A percentile compares a stretch with the other conserved stretches of the same genome.
These are phyloP conservation scores for Globisporangium viniferum DNA, from an alignment of 352 stramenopile species.

Conservation along the genomic window DNA sequence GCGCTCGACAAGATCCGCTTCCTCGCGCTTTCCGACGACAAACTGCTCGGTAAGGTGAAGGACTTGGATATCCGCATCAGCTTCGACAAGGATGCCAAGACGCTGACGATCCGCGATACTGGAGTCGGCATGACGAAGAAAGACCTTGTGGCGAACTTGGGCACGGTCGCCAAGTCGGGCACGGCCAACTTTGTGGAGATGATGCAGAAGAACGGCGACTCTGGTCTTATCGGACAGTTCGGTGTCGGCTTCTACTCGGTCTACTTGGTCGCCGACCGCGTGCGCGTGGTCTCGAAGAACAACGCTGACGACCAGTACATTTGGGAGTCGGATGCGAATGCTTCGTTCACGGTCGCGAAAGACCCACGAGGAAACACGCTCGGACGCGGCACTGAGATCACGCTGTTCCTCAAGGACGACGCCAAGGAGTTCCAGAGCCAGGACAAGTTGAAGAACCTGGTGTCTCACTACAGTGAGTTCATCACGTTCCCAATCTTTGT, in stretches of 20 bases:
- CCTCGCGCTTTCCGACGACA: constrained; percentile 87
- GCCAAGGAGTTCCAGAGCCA: constrained; percentile 95
- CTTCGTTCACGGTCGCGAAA: constrained; percentile 94
- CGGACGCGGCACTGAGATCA: constrained; percentile 97
- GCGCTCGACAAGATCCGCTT: constrained; percentile 99
- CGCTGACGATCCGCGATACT: constrained; percentile 97
- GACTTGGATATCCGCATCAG: constrained; percentile 97
- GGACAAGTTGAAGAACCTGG: constrained; percentile 93
- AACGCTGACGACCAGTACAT: constrained; percentile 97
- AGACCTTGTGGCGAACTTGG: constrained; percentile 96
- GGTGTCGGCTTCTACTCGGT: constrained; percentile 99
- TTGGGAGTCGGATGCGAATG: constrained; percentile 97
- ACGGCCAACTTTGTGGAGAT: constrained; percentile 99
- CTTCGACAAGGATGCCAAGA: constrained; percentile 94
- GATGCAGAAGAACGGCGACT: constrained; percentile 88
- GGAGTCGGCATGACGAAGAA: constrained; percentile 99
- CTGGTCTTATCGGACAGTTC: constrained; percentile 99
- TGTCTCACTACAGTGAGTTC: constrained; percentile 99
- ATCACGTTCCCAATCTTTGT: constrained; percentile 99
- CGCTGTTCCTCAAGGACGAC: constrained; percentile 98
- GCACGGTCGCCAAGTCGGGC: constrained; percentile 98
- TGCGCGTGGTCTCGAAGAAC: constrained; percentile 97
- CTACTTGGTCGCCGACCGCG: constrained; percentile 96
- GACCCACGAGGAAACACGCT: constrained; percentile 96
- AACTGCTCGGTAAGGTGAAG: constrained; percentile 89